A percentile compares a stretch with the other conserved stretches of the same genome.
phyloP scores from a whole-genome alignment of 805 yeast genomes.

The Candida hungchunana region DNA sequence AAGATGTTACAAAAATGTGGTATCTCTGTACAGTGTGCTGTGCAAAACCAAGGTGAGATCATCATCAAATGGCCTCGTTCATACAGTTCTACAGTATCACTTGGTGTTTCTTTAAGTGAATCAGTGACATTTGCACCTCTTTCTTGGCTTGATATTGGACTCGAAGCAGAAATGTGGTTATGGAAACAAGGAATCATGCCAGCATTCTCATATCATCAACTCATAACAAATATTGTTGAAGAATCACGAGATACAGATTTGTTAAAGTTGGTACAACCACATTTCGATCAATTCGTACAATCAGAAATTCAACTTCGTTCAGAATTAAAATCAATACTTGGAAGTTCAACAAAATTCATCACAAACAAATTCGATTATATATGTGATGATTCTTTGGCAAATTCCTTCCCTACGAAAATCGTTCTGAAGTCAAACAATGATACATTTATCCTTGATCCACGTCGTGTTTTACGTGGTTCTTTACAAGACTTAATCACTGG shows the following conservation, averaged over 20 bases:
- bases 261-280: slow-evolving; percentile 30
- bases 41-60: slow-evolving; percentile 61
- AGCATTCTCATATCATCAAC: slow-evolving; percentile 44
- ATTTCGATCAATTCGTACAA: slow-evolving; percentile 33
- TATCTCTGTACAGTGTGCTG: slow-evolving; percentile 41
- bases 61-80: slow-evolving; percentile 54
- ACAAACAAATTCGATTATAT: slow-evolving; percentile 36
- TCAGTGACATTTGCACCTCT: slow-evolving; percentile 52
- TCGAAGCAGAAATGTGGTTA: slow-evolving; percentile 50
- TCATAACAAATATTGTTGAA: slow-evolving; percentile 43
- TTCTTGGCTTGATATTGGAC: slow-evolving; percentile 49
- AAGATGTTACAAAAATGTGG: slow-evolving; percentile 41
- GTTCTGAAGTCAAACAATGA: slow-evolving; percentile 33
- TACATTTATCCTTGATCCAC: slow-evolving; percentile 31
- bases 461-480: slow-evolving; percentile 26
- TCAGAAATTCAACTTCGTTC: slow-evolving; percentile 43
- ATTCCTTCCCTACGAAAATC: slow-evolving; percentile 52
- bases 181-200: slow-evolving; percentile 45
- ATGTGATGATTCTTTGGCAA: slow-evolving; percentile 49
- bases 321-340: slow-evolving; percentile 30
- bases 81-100: slow-evolving; percentile 46
- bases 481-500: slow-evolving; percentile 5
- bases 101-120: slow-evolving; percentile 56
- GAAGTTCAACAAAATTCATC: slow-evolving; percentile 31
- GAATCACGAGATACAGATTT: slow-evolving; percentile 36